A percentile compares a stretch with the other conserved stretches of the same genome.
Conservation (phyloP, 1,139 yeast genomes). For the Hyphopichia fennica region DNA sequence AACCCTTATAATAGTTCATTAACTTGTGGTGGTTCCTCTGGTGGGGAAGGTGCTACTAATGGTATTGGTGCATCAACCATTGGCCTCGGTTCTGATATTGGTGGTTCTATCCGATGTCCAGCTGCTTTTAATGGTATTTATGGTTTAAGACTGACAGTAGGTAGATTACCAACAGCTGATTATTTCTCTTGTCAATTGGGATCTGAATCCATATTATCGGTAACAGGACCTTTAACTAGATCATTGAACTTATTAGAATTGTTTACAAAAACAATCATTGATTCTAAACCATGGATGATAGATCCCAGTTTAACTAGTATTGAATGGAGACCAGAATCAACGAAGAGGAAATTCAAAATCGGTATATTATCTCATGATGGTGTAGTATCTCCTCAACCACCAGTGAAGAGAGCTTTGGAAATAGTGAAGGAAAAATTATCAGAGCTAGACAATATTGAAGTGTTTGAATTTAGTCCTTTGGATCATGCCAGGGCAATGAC, state of each 20-base stretch:
- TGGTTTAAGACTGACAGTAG: conserved; percentile 50
- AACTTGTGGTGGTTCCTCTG: conserved; percentile 26
- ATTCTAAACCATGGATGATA: conserved; percentile 21
- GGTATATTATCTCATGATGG: conserved; percentile 18
- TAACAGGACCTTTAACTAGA: conserved; percentile 46
- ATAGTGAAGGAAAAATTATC: conserved; percentile 14
- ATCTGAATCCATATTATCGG: conserved; percentile 41
- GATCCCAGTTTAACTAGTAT: conserved; percentile 17
- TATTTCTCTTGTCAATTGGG: conserved; percentile 22
- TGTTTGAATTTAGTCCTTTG: conserved; percentile 16
- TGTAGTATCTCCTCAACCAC: conserved; percentile 21
- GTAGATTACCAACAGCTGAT: conserved; percentile 18
- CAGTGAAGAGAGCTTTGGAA: conserved; percentile 20
- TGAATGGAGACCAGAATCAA: conserved; percentile 16
- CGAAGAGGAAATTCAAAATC: conserved; percentile 12
- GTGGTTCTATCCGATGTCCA: conserved; percentile 62
- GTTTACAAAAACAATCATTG: conserved; percentile 25
- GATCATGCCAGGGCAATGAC: conserved; percentile 14
- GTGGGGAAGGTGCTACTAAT: conserved; percentile 28
- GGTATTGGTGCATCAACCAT: conserved; percentile 17
- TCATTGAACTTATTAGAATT: conserved; percentile 24
- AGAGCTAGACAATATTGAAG: conserved; percentile 13
- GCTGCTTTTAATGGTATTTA: conserved; percentile 54
- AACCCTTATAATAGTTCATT: conserved; percentile 22
- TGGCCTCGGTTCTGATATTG: conserved; percentile 61